These are phyloP conservation scores for Ceratocystis huliohia DNA, from an alignment of 2,329 filamentous ascomycete genomes.

Conservation along the genomic window DNA sequence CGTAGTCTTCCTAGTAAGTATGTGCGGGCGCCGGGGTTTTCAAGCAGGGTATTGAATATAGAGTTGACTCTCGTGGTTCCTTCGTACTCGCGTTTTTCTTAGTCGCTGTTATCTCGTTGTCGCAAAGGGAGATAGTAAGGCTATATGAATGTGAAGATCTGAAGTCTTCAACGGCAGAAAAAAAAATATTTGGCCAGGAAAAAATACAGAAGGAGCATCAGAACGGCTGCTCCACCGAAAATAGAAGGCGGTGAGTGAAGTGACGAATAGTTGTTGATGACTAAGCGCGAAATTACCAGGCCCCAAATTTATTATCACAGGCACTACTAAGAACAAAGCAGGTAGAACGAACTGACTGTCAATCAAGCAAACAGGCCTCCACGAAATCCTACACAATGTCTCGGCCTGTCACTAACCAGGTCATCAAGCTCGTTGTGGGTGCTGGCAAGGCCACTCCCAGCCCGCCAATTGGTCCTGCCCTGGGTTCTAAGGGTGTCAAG, in stretches of 20 bases:
- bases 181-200: constrained; percentile 18
- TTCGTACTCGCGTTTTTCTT: background rate
- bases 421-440: constrained; percentile 95
- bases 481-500: constrained; percentile 96
- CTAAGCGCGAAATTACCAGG: constrained; percentile 9
- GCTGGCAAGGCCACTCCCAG: constrained; percentile 90
- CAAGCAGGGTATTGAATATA: background rate
- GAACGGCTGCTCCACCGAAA: background rate
- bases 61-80: background rate
- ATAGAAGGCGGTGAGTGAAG: constrained; percentile 16
- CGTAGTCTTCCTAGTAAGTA: background rate
- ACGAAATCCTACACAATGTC: constrained; percentile 35
- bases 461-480: constrained; percentile 87
- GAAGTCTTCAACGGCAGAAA: constrained; percentile 20
- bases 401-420: constrained; percentile 47
- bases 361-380: background rate
- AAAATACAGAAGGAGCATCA: constrained; percentile 9
- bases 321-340: background rate
- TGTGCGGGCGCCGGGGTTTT: background rate
- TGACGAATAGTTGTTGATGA: background rate
- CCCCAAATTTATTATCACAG: constrained; percentile 19
- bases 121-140: background rate
- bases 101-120: background rate
- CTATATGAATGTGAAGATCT: background rate
- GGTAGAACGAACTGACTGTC: background rate